phyloP scores from a whole-genome alignment of 805 yeast genomes.

The Cyberlindnera sargentensis region DNA sequence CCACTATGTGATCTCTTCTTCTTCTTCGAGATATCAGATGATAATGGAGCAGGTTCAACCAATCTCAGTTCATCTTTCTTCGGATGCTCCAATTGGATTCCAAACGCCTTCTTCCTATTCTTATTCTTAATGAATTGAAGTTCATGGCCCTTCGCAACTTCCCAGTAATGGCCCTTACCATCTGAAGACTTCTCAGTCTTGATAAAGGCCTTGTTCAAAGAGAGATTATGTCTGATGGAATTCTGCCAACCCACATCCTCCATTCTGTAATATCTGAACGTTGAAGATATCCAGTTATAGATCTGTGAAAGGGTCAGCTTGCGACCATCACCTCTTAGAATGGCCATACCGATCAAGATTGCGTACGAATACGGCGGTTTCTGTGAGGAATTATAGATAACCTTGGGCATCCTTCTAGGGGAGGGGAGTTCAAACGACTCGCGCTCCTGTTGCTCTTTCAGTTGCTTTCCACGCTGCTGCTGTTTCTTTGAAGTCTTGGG shows the following conservation, averaged over 20 bases:
- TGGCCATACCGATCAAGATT: slow-evolving; percentile 87
- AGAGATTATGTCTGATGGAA: slow-evolving; percentile 89
- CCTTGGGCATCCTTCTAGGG: slow-evolving; percentile 20
- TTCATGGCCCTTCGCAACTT: slow-evolving; percentile 77
- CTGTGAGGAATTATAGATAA: slow-evolving; percentile 16
- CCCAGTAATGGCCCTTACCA: slow-evolving; percentile 88
- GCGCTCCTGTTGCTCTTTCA: slow-evolving; percentile 3
- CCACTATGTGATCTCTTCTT: slow-evolving; percentile 5
- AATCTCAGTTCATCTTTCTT: slow-evolving; percentile 1
- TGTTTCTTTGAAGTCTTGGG: slow-evolving; percentile 15
- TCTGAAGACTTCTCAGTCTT: slow-evolving; percentile 88
- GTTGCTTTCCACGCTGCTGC: slow-evolving; percentile 5
- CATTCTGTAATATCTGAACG: slow-evolving; percentile 74
- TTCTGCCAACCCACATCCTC: slow-evolving; percentile 97
- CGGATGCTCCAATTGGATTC: slow-evolving; percentile 5
- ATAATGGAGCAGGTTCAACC: slow-evolving; percentile 3
- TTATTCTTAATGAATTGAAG: slow-evolving; percentile 67
- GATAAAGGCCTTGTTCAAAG: slow-evolving; percentile 86
- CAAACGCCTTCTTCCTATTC: slow-evolving; percentile 31
- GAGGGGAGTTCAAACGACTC: slow-evolving; percentile 14
- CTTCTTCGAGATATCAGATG: slow-evolving; percentile 2
- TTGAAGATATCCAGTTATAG: slow-evolving; percentile 84
- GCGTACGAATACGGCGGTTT: slow-evolving; percentile 97
- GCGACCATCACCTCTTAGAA: slow-evolving; percentile 66
- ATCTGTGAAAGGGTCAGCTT: slow-evolving; percentile 78